These are phyloP conservation scores for Berberis thunbergii DNA, from an alignment of 164 flowering plant species.

Conservation along the genomic window DNA sequence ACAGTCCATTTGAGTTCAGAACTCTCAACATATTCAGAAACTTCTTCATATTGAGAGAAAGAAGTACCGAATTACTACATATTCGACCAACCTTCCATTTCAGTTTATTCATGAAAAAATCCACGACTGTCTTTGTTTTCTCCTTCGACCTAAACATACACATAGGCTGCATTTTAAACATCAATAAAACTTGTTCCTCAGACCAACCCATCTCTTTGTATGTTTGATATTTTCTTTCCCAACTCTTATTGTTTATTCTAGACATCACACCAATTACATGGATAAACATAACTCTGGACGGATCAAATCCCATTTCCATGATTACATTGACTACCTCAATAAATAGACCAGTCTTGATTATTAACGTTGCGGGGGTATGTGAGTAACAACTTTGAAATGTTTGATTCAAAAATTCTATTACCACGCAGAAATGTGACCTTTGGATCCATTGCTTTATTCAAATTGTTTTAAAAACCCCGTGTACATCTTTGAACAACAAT, in stretches of 20 bases:
- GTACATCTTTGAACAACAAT: too few species aligned
- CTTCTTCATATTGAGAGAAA: slow-evolving; percentile 12
- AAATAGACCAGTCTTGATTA: background rate
- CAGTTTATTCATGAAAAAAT: background rate
- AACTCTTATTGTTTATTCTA: background rate
- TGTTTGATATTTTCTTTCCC: slow-evolving; percentile 4
- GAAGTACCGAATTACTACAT: background rate
- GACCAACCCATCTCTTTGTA: slow-evolving; percentile 5
- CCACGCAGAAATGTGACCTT: slow-evolving; percentile 14
- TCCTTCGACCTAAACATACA: slow-evolving; percentile 2
- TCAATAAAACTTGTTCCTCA: background rate
- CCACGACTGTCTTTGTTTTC: background rate
- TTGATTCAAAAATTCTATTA: slow-evolving; percentile 10
- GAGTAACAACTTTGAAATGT: background rate
- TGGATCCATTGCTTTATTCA: background rate
- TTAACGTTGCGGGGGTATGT: background rate
- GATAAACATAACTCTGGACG: background rate
- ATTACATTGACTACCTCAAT: background rate
- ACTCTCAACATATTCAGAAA: slow-evolving; percentile 14
- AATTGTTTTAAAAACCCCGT: background rate
- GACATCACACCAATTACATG: background rate
- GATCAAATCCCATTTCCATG: slow-evolving; percentile 6
- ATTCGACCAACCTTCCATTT: background rate
- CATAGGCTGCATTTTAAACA: slow-evolving; percentile 2
- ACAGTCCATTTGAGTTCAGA: slow-evolving; percentile 8